phyloP scores from a whole-genome alignment of 257 asterid species.

The Petunia secreta region DNA sequence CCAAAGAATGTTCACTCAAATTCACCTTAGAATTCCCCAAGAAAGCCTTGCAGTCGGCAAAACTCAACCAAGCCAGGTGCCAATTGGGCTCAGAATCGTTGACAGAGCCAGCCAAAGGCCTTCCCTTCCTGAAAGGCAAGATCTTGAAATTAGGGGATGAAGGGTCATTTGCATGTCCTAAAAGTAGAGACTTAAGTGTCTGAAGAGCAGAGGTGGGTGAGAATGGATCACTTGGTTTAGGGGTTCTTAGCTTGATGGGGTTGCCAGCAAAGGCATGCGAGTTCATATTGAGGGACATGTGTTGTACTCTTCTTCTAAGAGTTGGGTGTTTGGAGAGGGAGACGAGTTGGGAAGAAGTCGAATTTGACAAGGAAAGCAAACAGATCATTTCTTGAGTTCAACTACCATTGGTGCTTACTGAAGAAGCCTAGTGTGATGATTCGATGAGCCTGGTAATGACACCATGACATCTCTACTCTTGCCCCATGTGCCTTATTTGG shows the following conservation, averaged over 20 bases:
- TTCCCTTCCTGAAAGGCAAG: slow-evolving; percentile 83
- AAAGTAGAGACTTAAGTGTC: slow-evolving; percentile 65
- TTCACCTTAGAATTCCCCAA: slow-evolving; percentile 63
- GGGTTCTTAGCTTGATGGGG: slow-evolving; percentile 62
- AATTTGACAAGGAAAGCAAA: slow-evolving; percentile 24
- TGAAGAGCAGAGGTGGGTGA: slow-evolving; percentile 77
- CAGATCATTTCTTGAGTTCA: slow-evolving; percentile 34
- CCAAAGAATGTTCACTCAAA: slow-evolving; percentile 69
- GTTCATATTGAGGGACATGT: slow-evolving; percentile 45
- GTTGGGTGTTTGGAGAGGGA: slow-evolving; percentile 27
- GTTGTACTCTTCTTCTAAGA: neutral
- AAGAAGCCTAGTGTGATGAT: neutral
- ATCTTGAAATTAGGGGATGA: slow-evolving; percentile 68
- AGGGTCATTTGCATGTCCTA: slow-evolving; percentile 42
- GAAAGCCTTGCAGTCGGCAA: slow-evolving; percentile 63
- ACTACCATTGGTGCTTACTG: neutral
- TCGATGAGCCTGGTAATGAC: neutral
- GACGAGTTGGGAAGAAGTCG: slow-evolving; percentile 23
- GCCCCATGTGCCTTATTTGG: neutral
- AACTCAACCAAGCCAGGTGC: slow-evolving; percentile 81
- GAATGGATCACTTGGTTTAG: slow-evolving; percentile 63
- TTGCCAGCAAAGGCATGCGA: slow-evolving; percentile 84
- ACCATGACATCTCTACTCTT: neutral
- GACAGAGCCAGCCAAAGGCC: slow-evolving; percentile 70
- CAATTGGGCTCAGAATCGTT: slow-evolving; percentile 56